Conservation (phyloP, 2,329 filamentous ascomycete species). For the Aspergillus japonicus region DNA sequence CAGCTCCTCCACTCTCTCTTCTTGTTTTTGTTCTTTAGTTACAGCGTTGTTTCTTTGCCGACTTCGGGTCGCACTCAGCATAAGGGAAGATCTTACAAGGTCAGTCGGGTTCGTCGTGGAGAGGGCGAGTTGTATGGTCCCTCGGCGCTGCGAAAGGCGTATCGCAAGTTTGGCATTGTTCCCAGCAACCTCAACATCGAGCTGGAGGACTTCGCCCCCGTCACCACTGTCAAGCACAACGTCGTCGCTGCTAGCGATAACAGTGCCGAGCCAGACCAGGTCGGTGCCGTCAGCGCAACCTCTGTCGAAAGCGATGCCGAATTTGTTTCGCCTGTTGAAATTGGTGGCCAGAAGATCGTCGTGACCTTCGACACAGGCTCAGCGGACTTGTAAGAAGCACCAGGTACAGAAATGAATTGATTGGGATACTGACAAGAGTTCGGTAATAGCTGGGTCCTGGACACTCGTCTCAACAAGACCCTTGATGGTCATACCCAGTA, state of each 20-base stretch:
- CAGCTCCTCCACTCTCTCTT: slow-evolving; percentile 29
- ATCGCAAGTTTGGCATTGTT: slow-evolving; percentile 65
- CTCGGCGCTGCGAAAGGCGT: slow-evolving; percentile 63
- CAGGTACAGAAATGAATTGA: background rate
- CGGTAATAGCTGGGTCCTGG: slow-evolving; percentile 64
- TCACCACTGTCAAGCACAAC: slow-evolving; percentile 25
- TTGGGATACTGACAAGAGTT: background rate
- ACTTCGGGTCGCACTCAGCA: slow-evolving; percentile 20
- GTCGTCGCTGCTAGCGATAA: slow-evolving; percentile 28
- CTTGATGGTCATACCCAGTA: slow-evolving; percentile 56
- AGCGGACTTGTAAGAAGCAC: slow-evolving; percentile 59
- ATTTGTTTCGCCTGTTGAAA: slow-evolving; percentile 67
- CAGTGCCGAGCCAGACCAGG: slow-evolving; percentile 30
- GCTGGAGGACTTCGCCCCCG: slow-evolving; percentile 35
- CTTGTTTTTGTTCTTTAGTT: slow-evolving; percentile 32
- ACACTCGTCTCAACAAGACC: slow-evolving; percentile 52
- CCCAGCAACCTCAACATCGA: slow-evolving; percentile 42
- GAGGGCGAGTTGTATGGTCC: slow-evolving; percentile 60
- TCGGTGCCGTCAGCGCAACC: slow-evolving; percentile 63
- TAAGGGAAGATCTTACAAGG: slow-evolving; percentile 56
- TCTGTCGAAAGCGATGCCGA: slow-evolving; percentile 66
- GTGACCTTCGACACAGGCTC: slow-evolving; percentile 76
- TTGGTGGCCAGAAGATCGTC: slow-evolving; percentile 67
- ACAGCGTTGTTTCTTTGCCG: slow-evolving; percentile 35
- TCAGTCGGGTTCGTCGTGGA: slow-evolving; percentile 58